These are phyloP conservation scores for Mycosphaerella sp. DNA, from an alignment of 2,329 filamentous ascomycete species.

Conservation along the genomic window DNA sequence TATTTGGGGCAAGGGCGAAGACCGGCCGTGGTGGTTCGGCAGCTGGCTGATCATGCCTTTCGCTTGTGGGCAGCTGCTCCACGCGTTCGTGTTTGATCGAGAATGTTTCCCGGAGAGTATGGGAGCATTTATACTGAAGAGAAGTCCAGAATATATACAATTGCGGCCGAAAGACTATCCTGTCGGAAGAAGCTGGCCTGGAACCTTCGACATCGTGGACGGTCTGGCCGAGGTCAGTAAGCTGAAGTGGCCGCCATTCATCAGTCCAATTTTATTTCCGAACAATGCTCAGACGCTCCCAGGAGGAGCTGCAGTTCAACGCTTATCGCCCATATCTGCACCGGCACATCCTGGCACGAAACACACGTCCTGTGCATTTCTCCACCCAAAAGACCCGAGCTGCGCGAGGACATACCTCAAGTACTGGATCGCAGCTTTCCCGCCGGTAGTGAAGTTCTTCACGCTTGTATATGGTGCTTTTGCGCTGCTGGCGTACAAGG, in stretches of 20 bases:
- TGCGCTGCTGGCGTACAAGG: constrained; percentile 61
- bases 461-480: constrained; percentile 67
- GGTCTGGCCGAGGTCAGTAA: constrained; percentile 74
- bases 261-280: constrained; percentile 82
- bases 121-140: constrained; percentile 59
- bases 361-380: constrained; percentile 77
- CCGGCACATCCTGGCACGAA: constrained; percentile 82
- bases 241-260: constrained; percentile 79
- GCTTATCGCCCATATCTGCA: constrained; percentile 70
- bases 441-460: constrained; percentile 69
- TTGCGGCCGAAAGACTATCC: constrained; percentile 64
- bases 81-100: constrained; percentile 48
- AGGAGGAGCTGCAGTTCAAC: constrained; percentile 48
- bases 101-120: constrained; percentile 52
- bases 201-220: constrained; percentile 68
- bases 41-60: constrained; percentile 49
- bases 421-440: constrained; percentile 80
- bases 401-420: constrained; percentile 82
- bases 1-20: constrained; percentile 39
- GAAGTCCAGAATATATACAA: constrained; percentile 75
- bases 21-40: constrained; percentile 60
- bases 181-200: constrained; percentile 67
- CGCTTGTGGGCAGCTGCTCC: constrained; percentile 45
- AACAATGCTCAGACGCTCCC: constrained; percentile 53
- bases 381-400: constrained; percentile 82